Percentiles rank a stretch among this genome's conserved stretches.
Conservation (phyloP, 208 protist genomes). For the Borovskyia barvae region DNA sequence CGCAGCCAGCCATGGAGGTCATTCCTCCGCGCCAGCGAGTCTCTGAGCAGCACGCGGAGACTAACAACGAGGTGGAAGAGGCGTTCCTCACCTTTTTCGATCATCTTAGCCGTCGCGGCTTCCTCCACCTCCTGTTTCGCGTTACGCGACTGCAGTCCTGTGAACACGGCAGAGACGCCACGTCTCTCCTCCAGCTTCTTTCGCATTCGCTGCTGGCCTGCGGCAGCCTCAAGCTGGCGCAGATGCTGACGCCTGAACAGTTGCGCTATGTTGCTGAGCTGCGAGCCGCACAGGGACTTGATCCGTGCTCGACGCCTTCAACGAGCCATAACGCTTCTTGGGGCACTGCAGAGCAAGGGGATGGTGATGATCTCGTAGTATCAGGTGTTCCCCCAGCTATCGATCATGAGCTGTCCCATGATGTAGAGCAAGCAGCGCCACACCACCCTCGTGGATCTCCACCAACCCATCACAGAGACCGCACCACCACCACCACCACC, state of each 20-base stretch:
- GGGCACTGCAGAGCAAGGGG: too few species aligned
- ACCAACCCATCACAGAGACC: too few species aligned
- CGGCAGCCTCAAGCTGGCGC: conserved; percentile 26
- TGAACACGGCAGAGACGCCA: conserved; percentile 55
- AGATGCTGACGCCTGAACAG: conserved; percentile 18
- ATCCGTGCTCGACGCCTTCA: too few species aligned
- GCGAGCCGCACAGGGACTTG: neutral
- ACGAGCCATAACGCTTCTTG: too few species aligned
- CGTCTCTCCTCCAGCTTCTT: conserved; percentile 60
- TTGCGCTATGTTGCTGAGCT: conserved; percentile 5
- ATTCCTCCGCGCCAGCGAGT: conserved; percentile 21
- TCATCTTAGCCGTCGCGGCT: conserved; percentile 39
- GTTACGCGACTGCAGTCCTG: conserved; percentile 42
- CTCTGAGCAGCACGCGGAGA: conserved; percentile 3
- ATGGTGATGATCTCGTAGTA: too few species aligned
- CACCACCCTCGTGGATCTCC: too few species aligned
- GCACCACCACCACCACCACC: too few species aligned
- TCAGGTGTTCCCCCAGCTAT: too few species aligned
- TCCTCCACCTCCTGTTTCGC: conserved; percentile 51
- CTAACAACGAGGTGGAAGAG: conserved; percentile 4
- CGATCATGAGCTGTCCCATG: too few species aligned
- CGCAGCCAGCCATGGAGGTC: conserved; percentile 7
- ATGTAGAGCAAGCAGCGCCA: too few species aligned
- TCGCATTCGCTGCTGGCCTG: conserved; percentile 42
- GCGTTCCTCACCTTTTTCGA: conserved; percentile 33